These are phyloP conservation scores for Phytophthora pluvialis DNA, from an alignment of 352 stramenopile species.

Conservation along the genomic window DNA sequence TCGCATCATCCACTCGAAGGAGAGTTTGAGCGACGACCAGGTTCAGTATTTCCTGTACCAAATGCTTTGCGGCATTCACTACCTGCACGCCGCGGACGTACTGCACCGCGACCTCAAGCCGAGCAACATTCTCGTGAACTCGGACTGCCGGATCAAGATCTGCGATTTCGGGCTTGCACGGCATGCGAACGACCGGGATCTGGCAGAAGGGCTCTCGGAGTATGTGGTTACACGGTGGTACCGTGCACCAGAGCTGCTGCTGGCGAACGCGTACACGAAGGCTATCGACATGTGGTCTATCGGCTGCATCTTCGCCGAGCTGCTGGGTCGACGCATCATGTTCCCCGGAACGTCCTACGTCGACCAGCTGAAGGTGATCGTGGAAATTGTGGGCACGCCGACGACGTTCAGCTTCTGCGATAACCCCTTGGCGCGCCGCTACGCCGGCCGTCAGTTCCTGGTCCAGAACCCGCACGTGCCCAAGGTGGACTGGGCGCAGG, in stretches of 20 bases:
- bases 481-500: slow-evolving; percentile 76
- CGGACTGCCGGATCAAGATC: slow-evolving; percentile 88
- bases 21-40: slow-evolving; percentile 94
- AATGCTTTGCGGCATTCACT: slow-evolving; percentile 94
- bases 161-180: slow-evolving; percentile 91
- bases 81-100: slow-evolving; percentile 96
- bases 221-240: slow-evolving; percentile 96
- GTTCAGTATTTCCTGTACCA: slow-evolving; percentile 98
- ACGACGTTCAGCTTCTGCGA: slow-evolving; percentile 88
- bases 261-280: slow-evolving; percentile 87
- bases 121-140: slow-evolving; percentile 97
- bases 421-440: slow-evolving; percentile 84
- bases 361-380: slow-evolving; percentile 88
- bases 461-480: slow-evolving; percentile 72
- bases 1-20: slow-evolving; percentile 87
- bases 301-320: slow-evolving; percentile 99
- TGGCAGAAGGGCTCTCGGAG: slow-evolving; percentile 88
- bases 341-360: slow-evolving; percentile 89
- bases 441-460: slow-evolving; percentile 83
- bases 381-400: slow-evolving; percentile 86
- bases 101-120: slow-evolving; percentile 97
- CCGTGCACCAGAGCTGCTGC: slow-evolving; percentile 81
- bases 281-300: slow-evolving; percentile 96
- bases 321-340: slow-evolving; percentile 91
- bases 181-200: slow-evolving; percentile 77